Base-by-base conservation (phyloP, 345 rosid genomes). In the Pistacia vera region DNA sequence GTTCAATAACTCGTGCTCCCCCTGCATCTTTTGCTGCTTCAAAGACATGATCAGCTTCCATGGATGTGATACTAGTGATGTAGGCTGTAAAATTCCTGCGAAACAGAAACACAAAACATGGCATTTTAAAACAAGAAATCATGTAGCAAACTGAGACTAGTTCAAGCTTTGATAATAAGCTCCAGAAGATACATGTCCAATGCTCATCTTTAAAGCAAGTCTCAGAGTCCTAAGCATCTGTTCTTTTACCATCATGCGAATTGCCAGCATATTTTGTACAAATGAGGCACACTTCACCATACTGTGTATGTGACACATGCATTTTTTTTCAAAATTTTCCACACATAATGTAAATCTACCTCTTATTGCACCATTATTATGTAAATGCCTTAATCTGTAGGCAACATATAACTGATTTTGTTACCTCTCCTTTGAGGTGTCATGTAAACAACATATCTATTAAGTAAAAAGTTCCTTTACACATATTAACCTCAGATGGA, bases 1-100 rank as follows among this genome's bases (percentile, higher is more conserved):
- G 94, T 85, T 96, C 99, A 58, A 96, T 87, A 58, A 86, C 95
- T 66, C 87, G 92, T n/a, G 97, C 93, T 70, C 99, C 98, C 17
- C 89, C 88, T 41, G 87, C 79, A 83, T 96, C 95, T 83, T 88
- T 91, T 72, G 91, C 92, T n/a, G 88, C 79, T 85, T 90, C 91
- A 72, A 88, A 68, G 75, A 87, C 85, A 76, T 88, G 90, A 36
- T 90, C 93, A 64, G 81, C 79, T 82, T 91, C 95, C 95, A 96
- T 86, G 74, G 89, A 90, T 80, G 92, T 77, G 25, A 96, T 78
- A 81, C 97, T 93, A 57, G 67, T 60, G 75, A 92, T 77, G 78
- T 80, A 91, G 93, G 92, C 85, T 88, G 94, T 86, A 90, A 73
- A 81, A 75, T 72, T 91, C 92, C 99, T 96, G 92, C 28, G 59